phyloP scores from a whole-genome alignment of 768 basidiomycete species.

The Tricholoma sp. region DNA sequence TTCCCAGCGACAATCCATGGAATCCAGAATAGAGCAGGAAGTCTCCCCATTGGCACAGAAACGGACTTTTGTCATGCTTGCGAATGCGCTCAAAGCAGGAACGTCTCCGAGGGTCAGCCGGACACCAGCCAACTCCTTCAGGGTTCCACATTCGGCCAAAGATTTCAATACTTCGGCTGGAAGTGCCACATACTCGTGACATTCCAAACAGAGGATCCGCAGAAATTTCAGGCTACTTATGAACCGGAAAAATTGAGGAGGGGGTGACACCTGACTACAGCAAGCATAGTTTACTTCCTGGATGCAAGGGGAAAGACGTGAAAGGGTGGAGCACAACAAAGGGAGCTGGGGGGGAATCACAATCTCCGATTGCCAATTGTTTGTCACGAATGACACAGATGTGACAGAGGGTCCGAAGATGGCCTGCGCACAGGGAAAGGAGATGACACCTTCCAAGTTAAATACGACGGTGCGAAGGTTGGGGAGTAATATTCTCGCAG shows the following conservation, averaged over 20 bases:
- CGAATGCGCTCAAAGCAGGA: background rate
- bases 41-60: background rate
- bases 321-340: background rate
- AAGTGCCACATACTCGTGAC: background rate
- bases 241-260: background rate
- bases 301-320: background rate
- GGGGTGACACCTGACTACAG: background rate
- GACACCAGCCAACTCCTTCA: background rate
- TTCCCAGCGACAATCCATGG: background rate
- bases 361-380: no score
- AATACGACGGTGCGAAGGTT: background rate
- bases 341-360: background rate
- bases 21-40: background rate
- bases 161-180: background rate
- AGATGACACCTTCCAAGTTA: background rate
- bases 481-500: background rate
- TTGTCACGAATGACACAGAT: background rate
- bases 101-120: background rate
- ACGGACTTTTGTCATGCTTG: background rate
- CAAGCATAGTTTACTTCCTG: background rate
- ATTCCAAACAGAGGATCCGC: background rate
- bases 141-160: background rate
- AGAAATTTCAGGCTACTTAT: background rate
- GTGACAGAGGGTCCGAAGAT: background rate
- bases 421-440: background rate